phyloP scores from a whole-genome alignment of 208 protist species.

The Entamoeba moshkovskii region DNA sequence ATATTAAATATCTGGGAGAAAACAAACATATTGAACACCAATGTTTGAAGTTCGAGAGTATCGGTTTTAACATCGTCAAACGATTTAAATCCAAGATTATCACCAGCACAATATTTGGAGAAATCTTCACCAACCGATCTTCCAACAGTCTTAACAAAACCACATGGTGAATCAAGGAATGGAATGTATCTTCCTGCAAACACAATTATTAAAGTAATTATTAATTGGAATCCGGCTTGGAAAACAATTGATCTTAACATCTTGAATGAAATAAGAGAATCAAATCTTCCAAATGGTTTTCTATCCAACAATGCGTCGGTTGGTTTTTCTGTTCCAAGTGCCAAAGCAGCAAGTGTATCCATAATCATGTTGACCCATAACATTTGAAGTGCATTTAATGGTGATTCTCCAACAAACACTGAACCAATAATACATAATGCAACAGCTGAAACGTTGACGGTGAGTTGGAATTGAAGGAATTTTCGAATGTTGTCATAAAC shows the following conservation, averaged over 20 bases:
- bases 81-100: background rate
- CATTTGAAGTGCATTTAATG: slow-evolving; percentile 50
- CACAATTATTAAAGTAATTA: background rate
- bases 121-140: background rate
- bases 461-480: slow-evolving; percentile 66
- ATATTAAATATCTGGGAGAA: slow-evolving; percentile 28
- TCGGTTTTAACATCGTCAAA: background rate
- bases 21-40: slow-evolving; percentile 27
- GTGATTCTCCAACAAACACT: slow-evolving; percentile 1
- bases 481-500: slow-evolving; percentile 57
- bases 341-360: slow-evolving; percentile 86
- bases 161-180: background rate
- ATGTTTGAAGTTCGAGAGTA: background rate
- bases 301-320: slow-evolving; percentile 18
- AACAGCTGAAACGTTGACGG: slow-evolving; percentile 81
- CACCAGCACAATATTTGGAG: background rate
- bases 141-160: background rate
- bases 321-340: slow-evolving; percentile 81
- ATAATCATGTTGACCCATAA: slow-evolving; percentile 97
- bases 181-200: background rate
- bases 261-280: slow-evolving; percentile 2
- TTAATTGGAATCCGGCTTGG: background rate
- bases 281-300: slow-evolving; percentile 4
- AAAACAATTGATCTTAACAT: slow-evolving; percentile 24
- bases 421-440: slow-evolving; percentile 68